Conservation (phyloP, 192 early-diverging fungal genomes). For the Pecoramyces ruminantium region DNA sequence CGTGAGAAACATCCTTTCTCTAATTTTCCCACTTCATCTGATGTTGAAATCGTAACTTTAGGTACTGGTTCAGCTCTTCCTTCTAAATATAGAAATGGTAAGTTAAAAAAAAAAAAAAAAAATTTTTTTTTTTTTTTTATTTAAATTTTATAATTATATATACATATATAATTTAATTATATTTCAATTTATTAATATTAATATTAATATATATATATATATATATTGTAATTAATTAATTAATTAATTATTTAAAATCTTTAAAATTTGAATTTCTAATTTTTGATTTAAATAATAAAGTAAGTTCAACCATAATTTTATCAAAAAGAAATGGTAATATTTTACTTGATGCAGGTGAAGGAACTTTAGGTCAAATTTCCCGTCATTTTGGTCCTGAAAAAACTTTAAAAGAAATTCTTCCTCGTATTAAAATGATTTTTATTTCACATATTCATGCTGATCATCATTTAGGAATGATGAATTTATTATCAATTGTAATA, state of each 20-base stretch:
- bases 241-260: too few species aligned
- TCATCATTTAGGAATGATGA: conserved; percentile 77
- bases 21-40: not conserved
- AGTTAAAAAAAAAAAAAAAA: not conserved
- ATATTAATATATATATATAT: too few species aligned
- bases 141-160: not conserved
- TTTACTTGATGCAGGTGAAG: not conserved
- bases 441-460: conserved; percentile 55
- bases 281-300: too few species aligned
- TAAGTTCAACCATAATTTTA: not conserved
- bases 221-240: too few species aligned
- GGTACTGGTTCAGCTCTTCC: not conserved
- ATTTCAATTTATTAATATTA: too few species aligned
- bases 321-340: not conserved
- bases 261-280: too few species aligned
- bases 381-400: not conserved
- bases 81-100: not conserved
- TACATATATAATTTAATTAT: too few species aligned
- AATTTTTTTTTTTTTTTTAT: not conserved
- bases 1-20: not conserved
- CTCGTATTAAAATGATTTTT: not conserved
- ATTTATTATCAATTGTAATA: conserved; percentile 14
- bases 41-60: not conserved
- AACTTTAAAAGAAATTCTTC: not conserved
- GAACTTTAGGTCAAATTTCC: not conserved